Conservation (phyloP, 2,329 filamentous ascomycete species). For the Alternaria arborescens region DNA sequence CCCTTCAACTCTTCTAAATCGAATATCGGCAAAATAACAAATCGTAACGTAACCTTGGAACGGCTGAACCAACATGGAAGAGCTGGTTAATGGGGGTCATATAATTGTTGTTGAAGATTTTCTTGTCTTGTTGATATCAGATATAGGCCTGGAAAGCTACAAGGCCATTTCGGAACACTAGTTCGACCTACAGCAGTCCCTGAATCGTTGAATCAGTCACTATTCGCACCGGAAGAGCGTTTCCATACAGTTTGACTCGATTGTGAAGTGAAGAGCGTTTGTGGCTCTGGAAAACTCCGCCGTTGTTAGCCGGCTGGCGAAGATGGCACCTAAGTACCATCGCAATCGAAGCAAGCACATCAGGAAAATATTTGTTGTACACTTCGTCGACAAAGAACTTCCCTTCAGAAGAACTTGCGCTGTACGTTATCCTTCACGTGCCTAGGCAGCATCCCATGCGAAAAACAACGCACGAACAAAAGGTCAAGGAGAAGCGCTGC, state of each 20-base stretch:
- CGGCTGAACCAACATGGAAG: not conserved
- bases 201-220: not conserved
- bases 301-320: not conserved
- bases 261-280: not conserved
- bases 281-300: not conserved
- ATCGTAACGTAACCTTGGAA: not conserved
- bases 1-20: not conserved
- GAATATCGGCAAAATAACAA: not conserved
- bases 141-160: not conserved
- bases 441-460: not conserved
- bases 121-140: not conserved
- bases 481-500: not conserved
- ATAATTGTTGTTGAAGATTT: not conserved
- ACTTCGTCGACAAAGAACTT: not conserved
- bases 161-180: not conserved
- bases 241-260: not conserved
- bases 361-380: not conserved
- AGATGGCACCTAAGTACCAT: not conserved
- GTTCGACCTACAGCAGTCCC: not conserved
- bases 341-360: not conserved
- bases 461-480: not conserved
- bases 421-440: not conserved
- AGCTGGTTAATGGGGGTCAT: no score
- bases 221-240: not conserved
- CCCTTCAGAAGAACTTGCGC: not conserved